Conservation (phyloP, 805 yeast species). For the Pichia phayaonensis region DNA sequence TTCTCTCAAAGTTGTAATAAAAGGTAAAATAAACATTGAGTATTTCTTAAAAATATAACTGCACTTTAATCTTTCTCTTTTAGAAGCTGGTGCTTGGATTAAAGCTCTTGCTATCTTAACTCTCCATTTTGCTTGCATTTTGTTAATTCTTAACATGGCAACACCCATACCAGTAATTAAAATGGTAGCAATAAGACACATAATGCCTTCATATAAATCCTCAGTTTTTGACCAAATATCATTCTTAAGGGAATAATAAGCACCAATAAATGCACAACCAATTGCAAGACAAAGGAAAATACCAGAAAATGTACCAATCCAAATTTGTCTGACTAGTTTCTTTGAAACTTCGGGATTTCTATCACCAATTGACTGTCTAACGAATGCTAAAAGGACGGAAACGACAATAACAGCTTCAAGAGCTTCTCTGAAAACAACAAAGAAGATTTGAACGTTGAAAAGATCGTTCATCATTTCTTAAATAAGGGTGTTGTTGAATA, state of each 20-base stretch:
- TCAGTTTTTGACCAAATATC: conserved; percentile 81
- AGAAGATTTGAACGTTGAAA: conserved; percentile 65
- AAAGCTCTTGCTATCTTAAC: conserved; percentile 80
- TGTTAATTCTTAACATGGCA: conserved; percentile 87
- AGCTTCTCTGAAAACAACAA: conserved; percentile 84
- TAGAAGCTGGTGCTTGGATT: conserved; percentile 43
- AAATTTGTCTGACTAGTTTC: conserved; percentile 62
- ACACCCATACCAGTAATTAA: conserved; percentile 88
- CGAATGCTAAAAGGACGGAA: conserved; percentile 80
- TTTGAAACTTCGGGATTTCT: conserved; percentile 49
- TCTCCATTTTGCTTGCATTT: conserved; percentile 95
- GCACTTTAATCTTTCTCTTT: conserved; percentile 41
- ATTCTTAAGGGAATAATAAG: conserved; percentile 66
- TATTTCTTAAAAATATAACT: conserved; percentile 58
- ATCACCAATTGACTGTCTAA: conserved; percentile 72
- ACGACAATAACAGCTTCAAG: conserved; percentile 84
- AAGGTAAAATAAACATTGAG: conserved; percentile 79
- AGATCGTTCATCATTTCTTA: conserved; percentile 28
- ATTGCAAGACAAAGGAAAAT: conserved; percentile 64
- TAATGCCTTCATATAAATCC: conserved; percentile 92
- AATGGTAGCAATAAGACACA: conserved; percentile 77
- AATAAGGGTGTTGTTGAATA: not conserved
- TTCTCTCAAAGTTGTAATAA: conserved; percentile 82
- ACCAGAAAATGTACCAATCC: conserved; percentile 71
- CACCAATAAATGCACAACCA: conserved; percentile 89